Percentiles rank a stretch among this genome's conserved stretches.
Evolutionary conservation across 345 rosid species (phyloP).

Genomic region (Angophora floribunda): DNA sequence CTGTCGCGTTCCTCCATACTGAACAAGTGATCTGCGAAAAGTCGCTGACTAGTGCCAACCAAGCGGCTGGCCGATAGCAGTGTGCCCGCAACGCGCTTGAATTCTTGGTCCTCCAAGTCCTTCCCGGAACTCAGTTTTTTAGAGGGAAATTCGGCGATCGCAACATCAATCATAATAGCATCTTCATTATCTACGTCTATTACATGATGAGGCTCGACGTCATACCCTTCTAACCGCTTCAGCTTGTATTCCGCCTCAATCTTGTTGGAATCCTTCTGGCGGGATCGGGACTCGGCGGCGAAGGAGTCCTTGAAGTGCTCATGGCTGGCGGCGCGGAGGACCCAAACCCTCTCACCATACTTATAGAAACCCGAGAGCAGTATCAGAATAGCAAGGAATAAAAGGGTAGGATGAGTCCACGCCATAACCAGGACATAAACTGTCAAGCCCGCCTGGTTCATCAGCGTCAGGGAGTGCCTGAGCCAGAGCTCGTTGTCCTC

Average conservation of each 20-base stretch:
- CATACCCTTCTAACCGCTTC: background rate
- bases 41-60: background rate
- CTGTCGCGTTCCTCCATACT: background rate
- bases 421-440: too few species aligned
- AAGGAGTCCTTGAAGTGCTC: background rate
- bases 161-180: background rate
- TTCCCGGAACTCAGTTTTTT: background rate
- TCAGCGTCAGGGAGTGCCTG: too few species aligned
- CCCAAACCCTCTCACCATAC: slow-evolving; percentile 5
- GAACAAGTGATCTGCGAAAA: background rate
- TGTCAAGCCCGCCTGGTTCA: too few species aligned
- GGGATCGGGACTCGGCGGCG: background rate
- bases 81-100: background rate
- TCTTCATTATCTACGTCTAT: background rate
- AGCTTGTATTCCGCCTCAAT: background rate
- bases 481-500: too few species aligned
- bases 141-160: background rate
- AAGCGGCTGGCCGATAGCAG: background rate
- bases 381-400: too few species aligned
- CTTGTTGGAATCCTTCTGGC: background rate
- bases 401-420: too few species aligned
- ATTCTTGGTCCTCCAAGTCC: background rate
- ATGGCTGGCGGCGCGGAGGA: background rate
- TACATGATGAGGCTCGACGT: background rate
- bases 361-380: slow-evolving; percentile 4